Base-by-base conservation (phyloP, 192 early-diverging fungal species). In the Pilaira anomala region DNA sequence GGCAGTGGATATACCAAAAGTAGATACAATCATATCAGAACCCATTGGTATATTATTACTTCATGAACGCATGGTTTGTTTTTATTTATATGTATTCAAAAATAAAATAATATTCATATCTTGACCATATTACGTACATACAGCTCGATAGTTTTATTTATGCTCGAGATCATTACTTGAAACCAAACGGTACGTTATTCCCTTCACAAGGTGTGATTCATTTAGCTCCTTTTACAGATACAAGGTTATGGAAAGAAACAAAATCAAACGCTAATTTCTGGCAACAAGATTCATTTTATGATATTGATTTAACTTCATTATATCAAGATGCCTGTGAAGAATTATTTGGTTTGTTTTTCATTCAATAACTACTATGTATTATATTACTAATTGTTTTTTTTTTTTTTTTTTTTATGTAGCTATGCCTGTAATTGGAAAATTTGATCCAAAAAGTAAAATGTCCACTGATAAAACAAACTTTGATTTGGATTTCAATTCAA, bases 21-120 rank as follows among this genome's bases (percentile, higher is more conserved):
- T 99, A 0, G 97, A 99, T 62, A 94, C 91, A 4, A 91, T 99
- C 44, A 88, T 99, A 60, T 94, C 91, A 33, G 97, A 99, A 73
- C 97, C 97, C 7, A 97, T 99, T 66, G 94, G 94, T 33, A 95
- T 99, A 28, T 77, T 99, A 45, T 83, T 99, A 60, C 87, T 99
- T 52, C 97, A 99, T 64, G 96, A 98, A 73, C 85, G 96, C 33
- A 98, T 98, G 97, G 80, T 90, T 64, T 59, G 81, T 53, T 24
- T 18, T 1, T 14, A 29, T 19, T 41, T 28, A 8, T 30, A 33
- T 60, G 3, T 14, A 58, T 14, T 21, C 14, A 51, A 19, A 18
- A 6, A 13, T 18, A 18, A 18, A 16, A 3, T 4, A 22, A 26
- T 44, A 11, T 21, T 33, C 7, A 33, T 5, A 33, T 5, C 30